Evolutionary conservation across 148 eudicot genomes (phyloP).

Genomic region (Vaccinium myrtillus): DNA sequence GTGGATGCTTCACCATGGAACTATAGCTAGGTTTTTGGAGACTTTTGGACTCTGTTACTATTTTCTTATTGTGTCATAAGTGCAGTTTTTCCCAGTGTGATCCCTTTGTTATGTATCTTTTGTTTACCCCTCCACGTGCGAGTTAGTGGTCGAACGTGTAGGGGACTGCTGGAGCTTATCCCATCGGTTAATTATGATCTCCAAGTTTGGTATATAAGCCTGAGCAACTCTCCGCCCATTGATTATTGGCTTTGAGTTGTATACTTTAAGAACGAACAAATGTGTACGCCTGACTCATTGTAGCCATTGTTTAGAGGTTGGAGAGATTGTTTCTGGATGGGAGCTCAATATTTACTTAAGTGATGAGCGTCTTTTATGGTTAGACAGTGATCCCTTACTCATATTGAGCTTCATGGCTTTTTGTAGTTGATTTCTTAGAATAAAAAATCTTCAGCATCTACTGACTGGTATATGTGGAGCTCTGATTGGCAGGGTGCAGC

Average conservation of each 20-base stretch:
- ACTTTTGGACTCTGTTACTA: neutral
- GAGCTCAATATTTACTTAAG: neutral
- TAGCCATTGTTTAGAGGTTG: neutral
- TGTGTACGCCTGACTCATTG: neutral
- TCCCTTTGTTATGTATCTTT: neutral
- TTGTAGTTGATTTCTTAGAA: constrained; percentile 10
- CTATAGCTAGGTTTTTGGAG: neutral
- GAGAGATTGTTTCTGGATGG: neutral
- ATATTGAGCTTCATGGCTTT: neutral
- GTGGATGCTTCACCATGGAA: neutral
- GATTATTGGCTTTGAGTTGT: neutral
- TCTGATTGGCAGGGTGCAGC: constrained; percentile 73
- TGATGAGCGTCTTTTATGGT: neutral
- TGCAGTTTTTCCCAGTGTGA: neutral
- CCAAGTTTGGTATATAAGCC: neutral
- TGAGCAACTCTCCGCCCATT: neutral
- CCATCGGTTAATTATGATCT: neutral
- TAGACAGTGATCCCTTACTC: neutral
- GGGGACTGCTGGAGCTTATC: neutral
- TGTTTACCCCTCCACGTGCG: neutral
- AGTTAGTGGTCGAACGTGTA: neutral
- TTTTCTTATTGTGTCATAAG: neutral
- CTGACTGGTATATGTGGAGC: neutral
- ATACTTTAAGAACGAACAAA: neutral
- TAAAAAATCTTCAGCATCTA: neutral